These are phyloP conservation scores for Tuber melanosporum DNA, from an alignment of 495 filamentous ascomycete genomes.

Conservation along the genomic window DNA sequence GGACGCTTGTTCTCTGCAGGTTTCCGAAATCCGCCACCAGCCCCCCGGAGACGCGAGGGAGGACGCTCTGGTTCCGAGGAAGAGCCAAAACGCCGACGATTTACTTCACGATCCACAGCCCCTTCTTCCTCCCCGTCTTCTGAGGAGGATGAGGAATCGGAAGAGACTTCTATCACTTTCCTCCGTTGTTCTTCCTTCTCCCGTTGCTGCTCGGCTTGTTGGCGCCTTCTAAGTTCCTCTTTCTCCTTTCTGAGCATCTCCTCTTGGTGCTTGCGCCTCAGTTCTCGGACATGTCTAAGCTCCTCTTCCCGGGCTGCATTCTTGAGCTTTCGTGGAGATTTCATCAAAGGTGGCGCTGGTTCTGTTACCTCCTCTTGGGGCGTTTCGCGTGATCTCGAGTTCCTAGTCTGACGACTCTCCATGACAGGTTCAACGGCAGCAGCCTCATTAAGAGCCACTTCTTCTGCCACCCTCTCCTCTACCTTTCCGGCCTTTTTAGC, in stretches of 20 bases:
- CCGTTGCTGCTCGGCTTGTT: slow-evolving; percentile 33
- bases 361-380: slow-evolving; percentile 16
- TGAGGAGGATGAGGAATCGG: slow-evolving; percentile 6
- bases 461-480: slow-evolving; percentile 51
- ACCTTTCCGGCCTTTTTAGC: slow-evolving; percentile 6
- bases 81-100: slow-evolving; percentile 20
- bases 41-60: slow-evolving; percentile 36
- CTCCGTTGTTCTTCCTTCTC: slow-evolving; percentile 24
- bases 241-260: slow-evolving; percentile 35
- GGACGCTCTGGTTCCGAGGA: slow-evolving; percentile 35
- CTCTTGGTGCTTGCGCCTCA: slow-evolving; percentile 27
- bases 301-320: slow-evolving; percentile 16
- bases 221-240: slow-evolving; percentile 33
- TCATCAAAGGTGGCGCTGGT: slow-evolving; percentile 2
- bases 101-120: slow-evolving; percentile 18
- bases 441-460: background rate
- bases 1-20: slow-evolving; percentile 26
- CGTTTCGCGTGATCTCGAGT: slow-evolving; percentile 26
- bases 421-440: slow-evolving; percentile 7
- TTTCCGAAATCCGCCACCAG: slow-evolving; percentile 27
- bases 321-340: slow-evolving; percentile 4
- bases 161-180: slow-evolving; percentile 12
- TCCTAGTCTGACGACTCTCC: slow-evolving; percentile 19
- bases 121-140: slow-evolving; percentile 27
- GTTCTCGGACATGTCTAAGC: slow-evolving; percentile 31